Percentiles rank a stretch among this genome's conserved stretches.
phyloP scores from a whole-genome alignment of 495 filamentous ascomycete species.

The Podospora australis region DNA sequence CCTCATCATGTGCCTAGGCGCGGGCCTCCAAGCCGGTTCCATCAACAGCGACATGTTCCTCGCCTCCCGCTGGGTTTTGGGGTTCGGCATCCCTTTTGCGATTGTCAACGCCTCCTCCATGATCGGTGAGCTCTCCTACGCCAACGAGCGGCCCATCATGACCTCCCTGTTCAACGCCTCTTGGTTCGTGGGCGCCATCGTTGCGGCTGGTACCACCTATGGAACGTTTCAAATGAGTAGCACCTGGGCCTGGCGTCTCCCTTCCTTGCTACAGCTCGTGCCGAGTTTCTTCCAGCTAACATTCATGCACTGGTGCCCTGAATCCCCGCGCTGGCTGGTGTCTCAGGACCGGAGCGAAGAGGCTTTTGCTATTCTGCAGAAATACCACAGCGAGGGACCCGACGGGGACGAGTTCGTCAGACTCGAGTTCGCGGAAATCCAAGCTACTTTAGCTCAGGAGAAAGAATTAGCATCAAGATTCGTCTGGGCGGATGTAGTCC shows the following conservation, averaged over 20 bases:
- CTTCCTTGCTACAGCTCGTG: slow-evolving; percentile 45
- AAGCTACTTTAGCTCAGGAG: slow-evolving; percentile 47
- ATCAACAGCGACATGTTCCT: slow-evolving; percentile 48
- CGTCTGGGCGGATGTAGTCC: slow-evolving; percentile 47
- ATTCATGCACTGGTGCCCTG: slow-evolving; percentile 44
- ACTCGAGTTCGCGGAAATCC: slow-evolving; percentile 50
- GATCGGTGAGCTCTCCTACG: slow-evolving; percentile 56
- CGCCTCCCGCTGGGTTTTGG: slow-evolving; percentile 53
- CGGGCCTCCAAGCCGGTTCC: slow-evolving; percentile 21
- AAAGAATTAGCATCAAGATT: slow-evolving; percentile 34
- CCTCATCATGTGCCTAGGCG: slow-evolving; percentile 34
- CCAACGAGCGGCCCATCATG: slow-evolving; percentile 52
- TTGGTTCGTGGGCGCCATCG: slow-evolving; percentile 53
- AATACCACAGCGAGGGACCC: slow-evolving; percentile 53
- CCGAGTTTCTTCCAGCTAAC: slow-evolving; percentile 46
- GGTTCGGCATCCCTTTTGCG: slow-evolving; percentile 55
- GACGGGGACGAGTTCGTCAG: slow-evolving; percentile 44
- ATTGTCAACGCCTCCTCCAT: slow-evolving; percentile 52
- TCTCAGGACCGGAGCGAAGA: slow-evolving; percentile 43
- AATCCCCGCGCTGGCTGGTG: slow-evolving; percentile 47
- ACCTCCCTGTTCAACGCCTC: slow-evolving; percentile 56
- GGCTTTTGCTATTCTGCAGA: slow-evolving; percentile 46
- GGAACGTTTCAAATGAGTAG: slow-evolving; percentile 48
- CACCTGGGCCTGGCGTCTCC: slow-evolving; percentile 57
- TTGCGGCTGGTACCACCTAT: slow-evolving; percentile 48